A percentile compares a stretch with the other conserved stretches of the same genome.
These are phyloP conservation scores for Heliosperma pusillum DNA, from an alignment of 148 eudicot genomes.

Conservation along the genomic window DNA sequence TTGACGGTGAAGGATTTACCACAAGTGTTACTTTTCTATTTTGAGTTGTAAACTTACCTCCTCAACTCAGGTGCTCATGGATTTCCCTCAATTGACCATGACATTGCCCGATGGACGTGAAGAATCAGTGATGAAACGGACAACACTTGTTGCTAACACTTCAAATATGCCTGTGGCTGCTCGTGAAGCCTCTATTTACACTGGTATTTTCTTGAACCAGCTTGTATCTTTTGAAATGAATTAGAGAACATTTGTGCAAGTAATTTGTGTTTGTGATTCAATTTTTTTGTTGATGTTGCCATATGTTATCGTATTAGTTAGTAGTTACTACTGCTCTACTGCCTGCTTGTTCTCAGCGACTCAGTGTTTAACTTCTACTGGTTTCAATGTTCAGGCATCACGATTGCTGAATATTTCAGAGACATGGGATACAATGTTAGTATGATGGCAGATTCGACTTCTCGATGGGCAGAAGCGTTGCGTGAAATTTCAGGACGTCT, in stretches of 20 bases:
- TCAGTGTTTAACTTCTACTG: constrained; percentile 3
- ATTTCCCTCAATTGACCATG: constrained; percentile 99
- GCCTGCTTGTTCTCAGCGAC: not conserved
- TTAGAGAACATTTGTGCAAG: not conserved
- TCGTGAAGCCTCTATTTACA: constrained; percentile 98
- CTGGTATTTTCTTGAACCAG: constrained; percentile 40
- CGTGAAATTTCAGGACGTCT: constrained; percentile 99
- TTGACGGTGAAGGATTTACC: not conserved
- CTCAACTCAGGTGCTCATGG: constrained; percentile 83
- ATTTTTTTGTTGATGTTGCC: not conserved
- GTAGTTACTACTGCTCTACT: not conserved
- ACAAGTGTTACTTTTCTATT: constrained; percentile 10
- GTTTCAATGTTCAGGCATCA: constrained; percentile 57
- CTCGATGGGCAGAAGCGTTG: constrained; percentile 99
- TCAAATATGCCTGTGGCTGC: constrained; percentile 99
- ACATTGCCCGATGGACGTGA: constrained; percentile 99
- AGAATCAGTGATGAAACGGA: constrained; percentile 99
- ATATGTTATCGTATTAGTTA: not conserved
- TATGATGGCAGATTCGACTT: constrained; percentile 99
- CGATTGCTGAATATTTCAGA: constrained; percentile 97
- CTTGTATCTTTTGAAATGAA: not conserved
- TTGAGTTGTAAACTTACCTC: constrained; percentile 1
- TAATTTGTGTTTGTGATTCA: not conserved
- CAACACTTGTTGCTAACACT: constrained; percentile 99
- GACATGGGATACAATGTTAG: constrained; percentile 99